Percentiles rank a stretch among this genome's conserved stretches.
Conservation (phyloP, 148 eudicot genomes). For the Linanthus parryae region DNA sequence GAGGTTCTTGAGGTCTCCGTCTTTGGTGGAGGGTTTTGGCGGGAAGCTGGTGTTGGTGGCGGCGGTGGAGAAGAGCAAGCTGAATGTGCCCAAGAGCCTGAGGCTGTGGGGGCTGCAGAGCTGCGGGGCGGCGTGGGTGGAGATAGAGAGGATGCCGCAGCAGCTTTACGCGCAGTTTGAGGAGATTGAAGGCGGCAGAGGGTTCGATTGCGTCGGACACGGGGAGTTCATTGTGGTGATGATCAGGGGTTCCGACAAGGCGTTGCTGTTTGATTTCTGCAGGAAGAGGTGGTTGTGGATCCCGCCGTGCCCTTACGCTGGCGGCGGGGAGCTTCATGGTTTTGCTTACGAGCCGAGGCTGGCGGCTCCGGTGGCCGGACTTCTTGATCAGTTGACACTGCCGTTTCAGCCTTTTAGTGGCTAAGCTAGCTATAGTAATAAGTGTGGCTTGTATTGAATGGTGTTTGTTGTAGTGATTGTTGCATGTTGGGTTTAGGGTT, state of each 20-base stretch:
- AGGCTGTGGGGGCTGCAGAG: slow-evolving; percentile 68
- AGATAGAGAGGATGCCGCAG: slow-evolving; percentile 91
- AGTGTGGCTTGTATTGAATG: too few relatives aligned
- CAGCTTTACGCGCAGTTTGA: slow-evolving; percentile 65
- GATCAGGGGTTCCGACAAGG: slow-evolving; percentile 47
- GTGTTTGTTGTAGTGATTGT: too few relatives aligned
- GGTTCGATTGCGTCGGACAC: slow-evolving; percentile 72
- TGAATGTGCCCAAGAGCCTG: slow-evolving; percentile 76
- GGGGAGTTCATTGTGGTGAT: slow-evolving; percentile 63
- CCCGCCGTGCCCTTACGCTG: slow-evolving; percentile 45
- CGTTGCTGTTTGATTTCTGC: slow-evolving; percentile 54
- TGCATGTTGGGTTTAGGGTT: too few relatives aligned
- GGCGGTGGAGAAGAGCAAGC: slow-evolving; percentile 86
- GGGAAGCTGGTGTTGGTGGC: slow-evolving; percentile 59
- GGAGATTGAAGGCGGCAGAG: slow-evolving; percentile 53
- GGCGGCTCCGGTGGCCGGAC: slow-evolving; percentile 66
- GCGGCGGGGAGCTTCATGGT: slow-evolving; percentile 53
- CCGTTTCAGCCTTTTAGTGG: slow-evolving; percentile 35
- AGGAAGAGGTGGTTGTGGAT: slow-evolving; percentile 77
- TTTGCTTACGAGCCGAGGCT: slow-evolving; percentile 79
- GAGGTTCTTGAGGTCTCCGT: slow-evolving; percentile 73
- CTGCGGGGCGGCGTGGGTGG: slow-evolving; percentile 75
- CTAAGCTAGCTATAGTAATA: too few relatives aligned
- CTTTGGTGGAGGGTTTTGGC: slow-evolving; percentile 44
- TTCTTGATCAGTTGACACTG: slow-evolving; percentile 61